Evolutionary conservation across 2,329 filamentous ascomycete genomes (phyloP).

Genomic region (Parafenestella ontariensis): DNA sequence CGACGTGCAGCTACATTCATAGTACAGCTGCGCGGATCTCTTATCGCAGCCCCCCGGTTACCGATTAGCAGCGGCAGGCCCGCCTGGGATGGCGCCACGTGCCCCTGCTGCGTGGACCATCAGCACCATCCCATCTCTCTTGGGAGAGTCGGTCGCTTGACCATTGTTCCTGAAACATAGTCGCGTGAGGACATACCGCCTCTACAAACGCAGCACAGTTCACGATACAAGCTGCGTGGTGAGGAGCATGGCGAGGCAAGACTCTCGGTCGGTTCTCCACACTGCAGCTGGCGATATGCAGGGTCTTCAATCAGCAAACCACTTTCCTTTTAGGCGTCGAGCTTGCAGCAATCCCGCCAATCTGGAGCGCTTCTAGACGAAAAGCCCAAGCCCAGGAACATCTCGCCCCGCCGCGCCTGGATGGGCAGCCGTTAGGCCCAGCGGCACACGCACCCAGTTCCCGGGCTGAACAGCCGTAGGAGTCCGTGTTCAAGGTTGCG

Average conservation of each 20-base stretch:
- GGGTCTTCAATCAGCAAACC: slow-evolving; percentile 27
- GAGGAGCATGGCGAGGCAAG: background rate
- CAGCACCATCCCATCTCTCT: slow-evolving; percentile 11
- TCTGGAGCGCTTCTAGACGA: slow-evolving; percentile 6
- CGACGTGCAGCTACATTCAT: background rate
- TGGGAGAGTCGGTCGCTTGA: slow-evolving; percentile 24
- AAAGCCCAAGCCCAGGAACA: slow-evolving; percentile 3
- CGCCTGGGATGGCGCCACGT: slow-evolving; percentile 19
- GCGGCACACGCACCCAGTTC: slow-evolving; percentile 8
- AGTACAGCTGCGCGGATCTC: background rate
- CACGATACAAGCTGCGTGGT: background rate
- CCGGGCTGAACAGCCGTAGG: background rate
- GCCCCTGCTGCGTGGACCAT: slow-evolving; percentile 19
- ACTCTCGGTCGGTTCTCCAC: slow-evolving; percentile 16
- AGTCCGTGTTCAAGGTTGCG: background rate
- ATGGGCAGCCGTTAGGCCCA: slow-evolving; percentile 5
- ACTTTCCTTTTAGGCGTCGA: slow-evolving; percentile 8
- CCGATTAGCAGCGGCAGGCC: background rate
- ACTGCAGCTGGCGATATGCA: slow-evolving; percentile 31
- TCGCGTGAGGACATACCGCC: slow-evolving; percentile 20
- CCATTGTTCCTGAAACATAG: slow-evolving; percentile 6
- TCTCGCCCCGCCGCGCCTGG: slow-evolving; percentile 7
- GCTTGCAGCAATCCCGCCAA: slow-evolving; percentile 9
- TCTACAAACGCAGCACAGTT: background rate
- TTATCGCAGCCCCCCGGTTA: slow-evolving; percentile 1